Base-by-base conservation (phyloP, 2,329 filamentous ascomycete genomes). In the Colletotrichum scovillei region DNA sequence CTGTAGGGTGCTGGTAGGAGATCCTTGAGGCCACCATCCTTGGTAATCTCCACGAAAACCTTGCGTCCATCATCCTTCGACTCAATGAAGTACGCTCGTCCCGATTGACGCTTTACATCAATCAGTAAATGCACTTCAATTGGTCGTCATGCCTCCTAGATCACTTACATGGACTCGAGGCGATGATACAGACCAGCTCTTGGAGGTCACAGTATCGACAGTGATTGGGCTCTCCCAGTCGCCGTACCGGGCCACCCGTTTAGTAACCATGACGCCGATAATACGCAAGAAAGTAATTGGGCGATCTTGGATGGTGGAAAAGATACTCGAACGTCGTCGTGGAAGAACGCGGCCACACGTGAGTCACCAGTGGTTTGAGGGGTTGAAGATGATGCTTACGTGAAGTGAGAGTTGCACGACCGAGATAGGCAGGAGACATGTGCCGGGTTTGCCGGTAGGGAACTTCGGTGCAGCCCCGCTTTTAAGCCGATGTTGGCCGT, bases 1-100 rank as follows among this genome's bases (percentile, higher is more conserved):
- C 82, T 86, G 75, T 85, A 85, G 0, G 83, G 78, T 3, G 76
- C 76, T 0, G 87, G 85, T 12, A 90, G 79, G 1, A 88, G 77
- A 32, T 88, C 83, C 28, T 78, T 80, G 16, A 77, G 75, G 3
- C 79, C 8, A 5, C 42, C 77, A 9, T 80, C 77, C 2, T 78
- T 70, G 12, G 78, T 77, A 32, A 85, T 77, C 76, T 88, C 83
- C 8, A 88, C 80, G 52, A 90, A 86, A 19, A 81, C 82, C 42
- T 77, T 83, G 19, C 84, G 81, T 6, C 87, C 88, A 53, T 84
- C 81, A 16, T 80, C 74, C 12, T 80, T 80, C 6, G 79, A 79
- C 69, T 86, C 84, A 4, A 80, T 78, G 69, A 81, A 86, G 71
- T 82, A 87, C 24, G 80, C 78, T 6, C 82, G 76, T 5, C 80